Base-by-base conservation (phyloP, 345 rosid genomes). In the Citrus australasica region DNA sequence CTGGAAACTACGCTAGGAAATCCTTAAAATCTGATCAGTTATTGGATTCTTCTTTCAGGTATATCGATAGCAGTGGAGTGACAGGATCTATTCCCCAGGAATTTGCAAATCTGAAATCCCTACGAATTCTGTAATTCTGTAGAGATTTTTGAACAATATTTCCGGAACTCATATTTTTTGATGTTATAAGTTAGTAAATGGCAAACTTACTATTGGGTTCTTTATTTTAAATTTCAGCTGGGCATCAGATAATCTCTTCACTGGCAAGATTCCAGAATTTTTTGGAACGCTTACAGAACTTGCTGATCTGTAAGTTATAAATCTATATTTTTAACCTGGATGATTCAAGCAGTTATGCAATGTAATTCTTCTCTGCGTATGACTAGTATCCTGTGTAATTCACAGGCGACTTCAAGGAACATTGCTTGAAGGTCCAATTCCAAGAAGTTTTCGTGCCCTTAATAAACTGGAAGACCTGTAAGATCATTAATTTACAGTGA, bases 241-340 rank as follows among this genome's bases (percentile, higher is more conserved):
- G 93, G 91, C 91, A 60, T 90, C 93, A 37, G 90, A 90, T 83
- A 90, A 90, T 74, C 83, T 5, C 51, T 85, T 90, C 61, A 87
- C 87, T 0, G 89, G 89, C 71, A 85, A 80, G 86, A 63, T 87
- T 61, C 89, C 93, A 14, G 88, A 84, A 24, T 88, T 79, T 74
- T 67, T 90, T 2, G 91, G 88, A 51, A 80, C 85, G 28, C 69
- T 88, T 46, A 81, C 83, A 9, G 87, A 85, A 74, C 86, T 90
- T 73, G 74, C 22, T 56, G 85, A 75, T 82, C 79, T 90, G 93
- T 90, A 85, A 2, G 84, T 56, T 59, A 64, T 61, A 73, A 61
- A 51, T 7, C 67, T 25, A 56, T 63, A 14, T 22, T 67, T 55
- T 28, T 51, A 69, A 27, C 70, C 61, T 5, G 48, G 21, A 27